These are phyloP conservation scores for Verticillium albo-atrum DNA, from an alignment of 2,329 filamentous ascomycete genomes.

Conservation along the genomic window DNA sequence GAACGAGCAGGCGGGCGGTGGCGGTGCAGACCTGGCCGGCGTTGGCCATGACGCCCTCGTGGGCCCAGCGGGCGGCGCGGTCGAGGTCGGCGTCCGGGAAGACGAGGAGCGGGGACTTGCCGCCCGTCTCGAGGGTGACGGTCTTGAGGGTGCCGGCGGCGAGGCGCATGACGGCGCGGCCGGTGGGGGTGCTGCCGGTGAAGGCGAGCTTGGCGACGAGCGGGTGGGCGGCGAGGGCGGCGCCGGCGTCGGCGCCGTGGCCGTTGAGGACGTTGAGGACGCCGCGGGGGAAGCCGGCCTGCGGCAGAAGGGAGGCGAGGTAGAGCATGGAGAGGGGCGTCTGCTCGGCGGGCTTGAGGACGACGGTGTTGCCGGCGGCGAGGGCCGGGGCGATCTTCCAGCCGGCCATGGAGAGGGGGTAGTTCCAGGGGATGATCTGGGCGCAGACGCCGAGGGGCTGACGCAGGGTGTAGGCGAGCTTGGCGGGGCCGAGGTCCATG, in stretches of 20 bases:
- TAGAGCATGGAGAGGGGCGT: slow-evolving; percentile 57
- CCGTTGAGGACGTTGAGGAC: slow-evolving; percentile 71
- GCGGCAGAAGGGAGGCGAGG: slow-evolving; percentile 58
- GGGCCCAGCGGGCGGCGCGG: slow-evolving; percentile 53
- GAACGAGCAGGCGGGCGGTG: slow-evolving; percentile 55
- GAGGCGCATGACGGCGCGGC: slow-evolving; percentile 65
- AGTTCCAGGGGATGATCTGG: slow-evolving; percentile 79
- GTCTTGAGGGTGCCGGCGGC: slow-evolving; percentile 57
- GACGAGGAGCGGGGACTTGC: slow-evolving; percentile 55
- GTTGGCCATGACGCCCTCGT: slow-evolving; percentile 44
- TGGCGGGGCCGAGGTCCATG: slow-evolving; percentile 65
- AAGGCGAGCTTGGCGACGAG: slow-evolving; percentile 69
- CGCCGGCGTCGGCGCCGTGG: slow-evolving; percentile 57
- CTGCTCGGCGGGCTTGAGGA: slow-evolving; percentile 58
- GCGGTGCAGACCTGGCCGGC: slow-evolving; percentile 58
- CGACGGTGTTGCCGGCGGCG: slow-evolving; percentile 53
- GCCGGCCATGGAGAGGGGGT: slow-evolving; percentile 69
- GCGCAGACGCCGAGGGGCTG: slow-evolving; percentile 76
- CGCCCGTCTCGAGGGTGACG: slow-evolving; percentile 56
- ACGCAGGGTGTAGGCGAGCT: slow-evolving; percentile 72
- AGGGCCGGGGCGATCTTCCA: slow-evolving; percentile 62
- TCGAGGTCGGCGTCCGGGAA: slow-evolving; percentile 58
- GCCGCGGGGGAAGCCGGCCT: slow-evolving; percentile 69
- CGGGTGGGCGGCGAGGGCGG: slow-evolving; percentile 58
- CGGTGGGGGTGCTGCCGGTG: slow-evolving; percentile 65